These are phyloP conservation scores for Friedmanniomyces simplex DNA, from an alignment of 495 filamentous ascomycete genomes.

Conservation along the genomic window DNA sequence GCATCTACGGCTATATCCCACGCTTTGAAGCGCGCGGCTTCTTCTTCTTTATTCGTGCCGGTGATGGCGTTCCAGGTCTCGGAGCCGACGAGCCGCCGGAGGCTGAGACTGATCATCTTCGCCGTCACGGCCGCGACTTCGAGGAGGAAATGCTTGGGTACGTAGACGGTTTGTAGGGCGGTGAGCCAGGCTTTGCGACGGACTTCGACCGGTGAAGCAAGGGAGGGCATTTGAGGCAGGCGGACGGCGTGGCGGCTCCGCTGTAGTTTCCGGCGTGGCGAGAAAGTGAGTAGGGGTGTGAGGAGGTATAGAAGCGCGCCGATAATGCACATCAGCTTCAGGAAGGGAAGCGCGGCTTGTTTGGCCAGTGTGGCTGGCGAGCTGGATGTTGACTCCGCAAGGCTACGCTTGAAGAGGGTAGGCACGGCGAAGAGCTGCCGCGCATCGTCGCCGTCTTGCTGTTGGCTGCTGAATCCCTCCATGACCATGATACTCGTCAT, in stretches of 20 bases:
- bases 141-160: constrained; percentile 79
- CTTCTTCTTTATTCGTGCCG: constrained; percentile 73
- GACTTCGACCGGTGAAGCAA: constrained; percentile 75
- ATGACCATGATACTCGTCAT: constrained; percentile 85
- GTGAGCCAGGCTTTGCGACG: constrained; percentile 88
- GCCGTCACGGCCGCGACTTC: constrained; percentile 71
- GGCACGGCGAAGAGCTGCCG: constrained; percentile 67
- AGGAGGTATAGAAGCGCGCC: constrained; percentile 58
- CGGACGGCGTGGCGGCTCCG: constrained; percentile 33
- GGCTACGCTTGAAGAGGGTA: constrained; percentile 30
- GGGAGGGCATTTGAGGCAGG: constrained; percentile 49
- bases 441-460: constrained; percentile 45
- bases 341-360: constrained; percentile 23
- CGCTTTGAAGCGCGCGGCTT: constrained; percentile 76
- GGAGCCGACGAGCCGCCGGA: constrained; percentile 69
- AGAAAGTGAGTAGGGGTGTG: constrained; percentile 53
- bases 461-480: constrained; percentile 50
- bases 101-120: constrained; percentile 68
- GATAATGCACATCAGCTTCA: constrained; percentile 54
- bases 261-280: constrained; percentile 31
- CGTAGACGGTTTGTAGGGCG: constrained; percentile 85
- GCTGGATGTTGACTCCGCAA: background rate
- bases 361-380: constrained; percentile 16
- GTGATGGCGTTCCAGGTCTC: constrained; percentile 65
- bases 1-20: constrained; percentile 94